These are phyloP conservation scores for Mycena venus DNA, from an alignment of 768 basidiomycete genomes.

Conservation along the genomic window DNA sequence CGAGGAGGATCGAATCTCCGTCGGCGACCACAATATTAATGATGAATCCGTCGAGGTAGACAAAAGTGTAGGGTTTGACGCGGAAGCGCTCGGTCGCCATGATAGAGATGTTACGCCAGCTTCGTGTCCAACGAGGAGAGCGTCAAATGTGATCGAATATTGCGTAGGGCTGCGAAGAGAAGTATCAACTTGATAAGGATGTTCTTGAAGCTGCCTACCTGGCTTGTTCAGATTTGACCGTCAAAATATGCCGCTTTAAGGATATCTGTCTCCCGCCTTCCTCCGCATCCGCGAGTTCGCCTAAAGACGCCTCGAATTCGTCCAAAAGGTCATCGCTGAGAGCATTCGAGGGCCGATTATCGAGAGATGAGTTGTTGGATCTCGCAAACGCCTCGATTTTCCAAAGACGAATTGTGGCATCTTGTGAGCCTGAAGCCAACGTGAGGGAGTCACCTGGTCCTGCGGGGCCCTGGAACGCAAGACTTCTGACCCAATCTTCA, in stretches of 20 bases:
- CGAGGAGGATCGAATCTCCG: slow-evolving; percentile 56
- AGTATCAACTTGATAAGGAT: not conserved
- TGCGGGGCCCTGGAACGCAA: slow-evolving; percentile 70
- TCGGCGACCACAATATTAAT: slow-evolving; percentile 93
- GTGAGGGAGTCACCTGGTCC: slow-evolving; percentile 62
- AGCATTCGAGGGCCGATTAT: slow-evolving; percentile 36
- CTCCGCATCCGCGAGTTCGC: slow-evolving; percentile 76
- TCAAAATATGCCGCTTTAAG: slow-evolving; percentile 86
- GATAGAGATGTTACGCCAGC: slow-evolving; percentile 90
- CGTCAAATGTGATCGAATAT: slow-evolving; percentile 91
- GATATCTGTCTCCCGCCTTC: slow-evolving; percentile 91
- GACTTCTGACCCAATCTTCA: slow-evolving; percentile 94
- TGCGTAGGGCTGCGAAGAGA: slow-evolving; percentile 50
- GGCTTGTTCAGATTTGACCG: slow-evolving; percentile 63
- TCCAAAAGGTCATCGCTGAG: slow-evolving; percentile 85
- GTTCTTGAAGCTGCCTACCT: slow-evolving; percentile 54
- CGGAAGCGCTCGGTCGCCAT: slow-evolving; percentile 70
- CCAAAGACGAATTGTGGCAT: slow-evolving; percentile 95
- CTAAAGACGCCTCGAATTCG: slow-evolving; percentile 87
- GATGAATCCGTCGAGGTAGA: slow-evolving; percentile 97
- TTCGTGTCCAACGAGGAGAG: slow-evolving; percentile 96
- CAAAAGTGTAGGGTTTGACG: slow-evolving; percentile 69
- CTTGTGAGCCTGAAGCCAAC: slow-evolving; percentile 95
- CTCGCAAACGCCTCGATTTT: slow-evolving; percentile 71
- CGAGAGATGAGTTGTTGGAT: slow-evolving; percentile 35